Conservation (phyloP, 2,329 filamentous ascomycete species). For the Hymenoscyphus infarciens region DNA sequence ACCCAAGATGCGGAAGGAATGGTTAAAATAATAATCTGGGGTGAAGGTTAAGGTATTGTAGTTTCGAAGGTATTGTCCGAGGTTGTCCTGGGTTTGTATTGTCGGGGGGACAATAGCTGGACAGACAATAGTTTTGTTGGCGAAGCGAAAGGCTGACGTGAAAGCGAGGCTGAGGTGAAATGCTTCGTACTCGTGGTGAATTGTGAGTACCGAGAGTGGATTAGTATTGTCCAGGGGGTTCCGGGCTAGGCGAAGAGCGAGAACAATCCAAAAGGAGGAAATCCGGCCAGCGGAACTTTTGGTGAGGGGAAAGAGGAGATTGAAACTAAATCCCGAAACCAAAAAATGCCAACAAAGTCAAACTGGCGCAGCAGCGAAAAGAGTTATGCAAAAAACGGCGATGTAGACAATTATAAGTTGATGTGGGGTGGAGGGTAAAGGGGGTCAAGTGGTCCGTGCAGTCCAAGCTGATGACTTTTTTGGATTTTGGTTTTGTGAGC, state of each 20-base stretch:
- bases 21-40: conserved; percentile 5
- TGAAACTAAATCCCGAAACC: conserved; percentile 5
- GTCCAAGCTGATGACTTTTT: conserved; percentile 9
- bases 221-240: neutral
- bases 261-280: conserved; percentile 11
- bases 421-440: conserved; percentile 2
- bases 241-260: conserved; percentile 11
- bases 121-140: conserved; percentile 8
- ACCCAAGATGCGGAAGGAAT: conserved; percentile 5
- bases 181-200: conserved; percentile 1
- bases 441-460: neutral
- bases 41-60: conserved; percentile 9
- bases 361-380: conserved; percentile 13
- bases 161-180: conserved; percentile 17
- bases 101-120: conserved; percentile 11
- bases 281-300: conserved; percentile 14
- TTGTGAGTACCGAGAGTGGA: neutral
- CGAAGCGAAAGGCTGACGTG: conserved; percentile 19
- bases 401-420: conserved; percentile 14
- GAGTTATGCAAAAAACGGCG: conserved; percentile 12
- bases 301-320: conserved; percentile 3
- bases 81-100: conserved; percentile 7
- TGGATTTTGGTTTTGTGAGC: neutral
- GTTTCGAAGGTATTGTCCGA: conserved; percentile 17
- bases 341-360: conserved; percentile 3